These are phyloP conservation scores for Calonectria honghensis DNA, from an alignment of 2,329 filamentous ascomycete species.

Conservation along the genomic window DNA sequence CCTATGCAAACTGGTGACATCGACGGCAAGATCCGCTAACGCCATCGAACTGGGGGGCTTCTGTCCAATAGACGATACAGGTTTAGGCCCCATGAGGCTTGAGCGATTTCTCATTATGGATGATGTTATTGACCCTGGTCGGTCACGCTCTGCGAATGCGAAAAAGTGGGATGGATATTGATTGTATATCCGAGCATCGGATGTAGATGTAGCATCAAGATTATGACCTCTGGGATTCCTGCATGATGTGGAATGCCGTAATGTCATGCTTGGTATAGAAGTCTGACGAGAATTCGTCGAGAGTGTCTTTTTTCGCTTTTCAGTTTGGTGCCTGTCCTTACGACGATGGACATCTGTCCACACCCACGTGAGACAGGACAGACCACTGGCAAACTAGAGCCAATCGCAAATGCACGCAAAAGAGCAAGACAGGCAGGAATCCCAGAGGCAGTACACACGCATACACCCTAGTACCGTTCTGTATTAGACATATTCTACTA, in stretches of 20 bases:
- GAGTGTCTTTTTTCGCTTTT: background rate
- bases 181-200: slow-evolving; percentile 6
- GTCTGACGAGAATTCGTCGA: background rate
- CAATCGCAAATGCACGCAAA: too few relatives aligned
- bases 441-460: background rate
- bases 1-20: background rate
- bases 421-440: background rate
- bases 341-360: background rate
- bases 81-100: background rate
- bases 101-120: slow-evolving; percentile 1
- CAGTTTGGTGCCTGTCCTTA: background rate
- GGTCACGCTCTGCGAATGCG: background rate
- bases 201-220: background rate
- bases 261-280: background rate
- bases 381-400: background rate
- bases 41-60: background rate
- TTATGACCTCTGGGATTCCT: background rate
- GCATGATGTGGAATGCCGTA: background rate
- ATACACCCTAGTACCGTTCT: background rate
- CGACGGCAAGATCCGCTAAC: background rate
- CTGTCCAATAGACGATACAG: background rate
- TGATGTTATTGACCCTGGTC: slow-evolving; percentile 15
- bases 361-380: background rate
- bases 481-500: background rate
- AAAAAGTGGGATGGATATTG: slow-evolving; percentile 10